Evolutionary conservation across 2,329 filamentous ascomycete species (phyloP).

Genomic region (Claviceps cyperi): DNA sequence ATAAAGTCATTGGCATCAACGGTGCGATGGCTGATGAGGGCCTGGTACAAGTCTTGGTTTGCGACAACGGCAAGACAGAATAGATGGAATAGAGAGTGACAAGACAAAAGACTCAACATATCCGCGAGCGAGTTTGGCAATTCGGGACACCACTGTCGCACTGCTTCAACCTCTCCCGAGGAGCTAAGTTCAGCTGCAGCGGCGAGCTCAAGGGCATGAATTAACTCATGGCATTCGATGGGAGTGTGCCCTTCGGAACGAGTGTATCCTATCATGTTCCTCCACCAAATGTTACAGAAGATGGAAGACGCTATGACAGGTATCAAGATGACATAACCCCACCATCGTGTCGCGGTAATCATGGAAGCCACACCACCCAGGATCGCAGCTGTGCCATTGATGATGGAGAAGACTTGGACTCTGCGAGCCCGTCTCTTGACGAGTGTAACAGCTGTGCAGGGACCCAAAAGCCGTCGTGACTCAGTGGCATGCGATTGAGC

Average conservation of each 20-base stretch:
- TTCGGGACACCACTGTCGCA: conserved; percentile 6
- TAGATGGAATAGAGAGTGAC: conserved; percentile 8
- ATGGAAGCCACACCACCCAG: conserved; percentile 34
- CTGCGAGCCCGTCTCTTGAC: conserved; percentile 22
- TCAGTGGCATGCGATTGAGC: conserved; percentile 23
- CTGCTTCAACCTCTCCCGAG: conserved; percentile 2
- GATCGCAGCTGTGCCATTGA: conserved; percentile 31
- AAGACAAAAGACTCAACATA: conserved; percentile 7
- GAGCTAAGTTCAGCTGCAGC: conserved; percentile 7
- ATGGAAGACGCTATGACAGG: conserved; percentile 33
- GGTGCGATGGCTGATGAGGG: conserved; percentile 2
- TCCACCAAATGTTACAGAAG: conserved; percentile 34
- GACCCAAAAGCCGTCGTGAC: conserved; percentile 12
- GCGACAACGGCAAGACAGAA: conserved; percentile 5
- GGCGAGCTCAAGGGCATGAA: conserved; percentile 10
- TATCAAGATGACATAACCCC: conserved; percentile 35
- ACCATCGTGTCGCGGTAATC: conserved; percentile 35
- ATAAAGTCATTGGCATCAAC: conserved; percentile 2
- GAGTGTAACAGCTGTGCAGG: conserved; percentile 12
- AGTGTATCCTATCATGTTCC: conserved; percentile 29
- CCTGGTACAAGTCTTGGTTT: conserved; percentile 1
- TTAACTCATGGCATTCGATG: conserved; percentile 6
- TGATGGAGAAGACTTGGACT: conserved; percentile 28
- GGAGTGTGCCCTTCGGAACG: conserved; percentile 4
- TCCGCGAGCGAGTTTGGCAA: conserved; percentile 5